A percentile compares a stretch with the other conserved stretches of the same genome.
Evolutionary conservation across 192 early-diverging fungal species (phyloP).

Genomic region (Coemansia sp.): DNA sequence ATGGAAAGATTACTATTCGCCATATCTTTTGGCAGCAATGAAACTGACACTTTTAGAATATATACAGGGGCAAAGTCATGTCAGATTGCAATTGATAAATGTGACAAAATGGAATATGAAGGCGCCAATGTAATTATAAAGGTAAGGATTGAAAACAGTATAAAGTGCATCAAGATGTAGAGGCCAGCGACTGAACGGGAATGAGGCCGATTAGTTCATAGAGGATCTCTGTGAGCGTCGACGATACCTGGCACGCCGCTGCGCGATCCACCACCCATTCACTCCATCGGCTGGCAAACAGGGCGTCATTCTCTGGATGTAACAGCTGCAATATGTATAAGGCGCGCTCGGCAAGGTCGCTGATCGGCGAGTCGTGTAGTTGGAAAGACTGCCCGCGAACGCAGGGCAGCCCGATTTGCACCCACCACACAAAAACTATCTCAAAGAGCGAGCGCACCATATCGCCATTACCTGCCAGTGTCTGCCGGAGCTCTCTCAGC

Average conservation of each 20-base stretch:
- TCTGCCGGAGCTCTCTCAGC: constrained; percentile 30
- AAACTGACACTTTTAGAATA: too few species aligned
- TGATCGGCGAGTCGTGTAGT: constrained; percentile 33
- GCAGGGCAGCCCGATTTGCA: constrained; percentile 20
- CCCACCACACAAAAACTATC: constrained; percentile 42
- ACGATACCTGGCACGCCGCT: constrained; percentile 15
- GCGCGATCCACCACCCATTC: constrained; percentile 46
- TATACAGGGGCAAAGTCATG: too few species aligned
- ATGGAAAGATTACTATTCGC: too few species aligned
- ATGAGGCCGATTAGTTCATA: constrained; percentile 45
- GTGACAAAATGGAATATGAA: background rate
- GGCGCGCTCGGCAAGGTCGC: constrained; percentile 51
- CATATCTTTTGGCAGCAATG: too few species aligned
- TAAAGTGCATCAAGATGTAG: background rate
- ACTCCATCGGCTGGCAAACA: constrained; percentile 38
- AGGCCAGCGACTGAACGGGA: constrained; percentile 24
- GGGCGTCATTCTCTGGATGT: constrained; percentile 44
- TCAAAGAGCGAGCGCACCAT: constrained; percentile 49
- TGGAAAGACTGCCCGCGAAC: constrained; percentile 15
- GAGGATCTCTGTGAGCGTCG: constrained; percentile 34
- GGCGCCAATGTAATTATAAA: background rate
- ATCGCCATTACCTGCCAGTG: constrained; percentile 18
- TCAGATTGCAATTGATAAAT: too few species aligned
- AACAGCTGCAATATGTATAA: constrained; percentile 49
- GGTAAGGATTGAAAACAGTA: background rate